These are phyloP conservation scores for Saccharata proteae DNA, from an alignment of 2,329 filamentous ascomycete genomes.

Conservation along the genomic window DNA sequence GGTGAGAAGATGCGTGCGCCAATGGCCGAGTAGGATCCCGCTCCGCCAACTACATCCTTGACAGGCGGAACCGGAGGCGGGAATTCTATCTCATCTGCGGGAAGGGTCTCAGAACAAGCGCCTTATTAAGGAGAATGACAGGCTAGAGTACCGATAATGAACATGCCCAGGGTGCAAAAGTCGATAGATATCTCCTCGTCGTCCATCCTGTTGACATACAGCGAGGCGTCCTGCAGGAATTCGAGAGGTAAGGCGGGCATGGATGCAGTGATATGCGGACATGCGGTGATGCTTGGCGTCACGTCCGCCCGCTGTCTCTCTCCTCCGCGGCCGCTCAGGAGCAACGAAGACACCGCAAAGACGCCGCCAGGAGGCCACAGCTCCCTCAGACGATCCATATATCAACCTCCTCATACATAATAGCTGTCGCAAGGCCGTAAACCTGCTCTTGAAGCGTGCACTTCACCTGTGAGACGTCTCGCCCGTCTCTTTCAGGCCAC, in stretches of 20 bases:
- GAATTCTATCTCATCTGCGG: slow-evolving; percentile 81
- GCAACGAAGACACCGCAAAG: slow-evolving; percentile 3
- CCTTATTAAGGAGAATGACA: slow-evolving; percentile 1
- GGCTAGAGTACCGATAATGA: slow-evolving; percentile 49
- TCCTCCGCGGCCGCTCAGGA: background rate
- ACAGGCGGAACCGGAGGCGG: slow-evolving; percentile 55
- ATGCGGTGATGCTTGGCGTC: too few species aligned
- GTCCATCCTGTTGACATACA: slow-evolving; percentile 8
- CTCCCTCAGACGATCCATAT: too few species aligned
- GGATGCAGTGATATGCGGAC: too few species aligned
- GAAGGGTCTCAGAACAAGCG: slow-evolving; percentile 5
- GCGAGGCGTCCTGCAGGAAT: slow-evolving; percentile 6
- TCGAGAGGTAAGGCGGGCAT: slow-evolving; percentile 3
- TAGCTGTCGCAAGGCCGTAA: too few species aligned
- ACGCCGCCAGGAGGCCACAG: slow-evolving; percentile 3
- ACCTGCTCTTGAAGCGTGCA: too few species aligned
- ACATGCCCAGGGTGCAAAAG: slow-evolving; percentile 51
- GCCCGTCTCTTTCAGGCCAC: too few species aligned
- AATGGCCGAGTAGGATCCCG: slow-evolving; percentile 73
- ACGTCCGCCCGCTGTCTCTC: slow-evolving; percentile 2
- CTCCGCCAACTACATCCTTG: slow-evolving; percentile 73
- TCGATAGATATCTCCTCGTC: slow-evolving; percentile 27
- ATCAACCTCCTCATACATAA: too few species aligned
- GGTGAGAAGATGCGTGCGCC: slow-evolving; percentile 84
- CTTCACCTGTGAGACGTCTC: too few species aligned